A percentile compares a stretch with the other conserved stretches of the same genome.
Evolutionary conservation across 192 early-diverging fungal species (phyloP).

Genomic region (Linnemannia hyalina): DNA sequence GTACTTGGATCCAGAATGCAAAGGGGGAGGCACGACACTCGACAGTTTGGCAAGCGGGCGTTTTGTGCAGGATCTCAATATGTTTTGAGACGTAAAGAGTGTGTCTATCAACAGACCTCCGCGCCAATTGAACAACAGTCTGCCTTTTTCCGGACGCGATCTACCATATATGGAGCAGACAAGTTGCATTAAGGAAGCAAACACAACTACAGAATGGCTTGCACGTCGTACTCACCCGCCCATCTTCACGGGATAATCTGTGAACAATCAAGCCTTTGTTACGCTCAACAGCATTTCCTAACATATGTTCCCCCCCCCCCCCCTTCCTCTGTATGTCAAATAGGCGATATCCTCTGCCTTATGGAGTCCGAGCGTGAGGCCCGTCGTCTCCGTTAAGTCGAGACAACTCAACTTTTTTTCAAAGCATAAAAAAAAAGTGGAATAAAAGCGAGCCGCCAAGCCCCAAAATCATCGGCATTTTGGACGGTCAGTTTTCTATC

Average conservation of each 20-base stretch:
- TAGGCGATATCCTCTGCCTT: constrained; percentile 94
- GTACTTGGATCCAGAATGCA: background rate
- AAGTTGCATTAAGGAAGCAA: no score
- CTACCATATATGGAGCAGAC: no score
- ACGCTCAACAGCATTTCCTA: background rate
- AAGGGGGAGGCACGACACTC: background rate
- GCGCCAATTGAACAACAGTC: background rate
- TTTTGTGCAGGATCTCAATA: no score
- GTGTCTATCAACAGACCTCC: no score
- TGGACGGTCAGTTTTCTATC: constrained; percentile 14
- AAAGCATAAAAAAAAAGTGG: constrained; percentile 10
- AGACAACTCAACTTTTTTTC: constrained; percentile 21
- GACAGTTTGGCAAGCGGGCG: background rate
- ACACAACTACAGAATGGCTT: no score
- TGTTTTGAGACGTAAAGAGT: no score
- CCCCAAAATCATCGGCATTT: constrained; percentile 12
- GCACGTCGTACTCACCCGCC: no score
- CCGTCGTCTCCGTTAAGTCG: constrained; percentile 93
- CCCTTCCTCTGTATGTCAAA: background rate
- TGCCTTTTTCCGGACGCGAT: no score
- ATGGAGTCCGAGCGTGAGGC: constrained; percentile 99
- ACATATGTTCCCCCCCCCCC: background rate
- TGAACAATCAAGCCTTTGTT: background rate
- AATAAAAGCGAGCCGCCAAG: constrained; percentile 38
- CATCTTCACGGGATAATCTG: no score